phyloP scores from a whole-genome alignment of 345 rosid species.

The Gossypium sturtianum region DNA sequence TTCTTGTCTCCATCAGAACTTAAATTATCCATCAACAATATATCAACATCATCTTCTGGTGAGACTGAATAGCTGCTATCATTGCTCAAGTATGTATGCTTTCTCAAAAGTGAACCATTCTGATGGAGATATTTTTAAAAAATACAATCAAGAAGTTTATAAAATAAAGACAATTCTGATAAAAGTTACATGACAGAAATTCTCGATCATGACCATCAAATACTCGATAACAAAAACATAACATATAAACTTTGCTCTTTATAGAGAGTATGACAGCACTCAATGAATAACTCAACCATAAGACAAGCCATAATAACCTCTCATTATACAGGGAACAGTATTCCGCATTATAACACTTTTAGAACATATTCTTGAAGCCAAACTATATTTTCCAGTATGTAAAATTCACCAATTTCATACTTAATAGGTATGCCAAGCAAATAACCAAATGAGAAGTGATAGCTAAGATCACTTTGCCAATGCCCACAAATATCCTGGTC shows the following conservation, averaged over 20 bases:
- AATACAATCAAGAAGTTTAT: background rate
- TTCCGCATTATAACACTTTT: background rate
- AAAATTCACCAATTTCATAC: background rate
- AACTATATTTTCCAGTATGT: background rate
- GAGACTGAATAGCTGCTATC: slow-evolving; percentile 88
- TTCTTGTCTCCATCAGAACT: slow-evolving; percentile 39
- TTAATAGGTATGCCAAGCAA: background rate
- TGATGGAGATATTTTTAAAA: slow-evolving; percentile 26
- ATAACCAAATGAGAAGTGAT: background rate
- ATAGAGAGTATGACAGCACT: background rate
- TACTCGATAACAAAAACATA: background rate
- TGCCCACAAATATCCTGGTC: background rate
- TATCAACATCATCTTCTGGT: slow-evolving; percentile 77
- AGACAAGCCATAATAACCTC: background rate
- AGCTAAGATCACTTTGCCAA: background rate
- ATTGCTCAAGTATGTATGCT: slow-evolving; percentile 77
- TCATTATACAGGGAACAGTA: background rate
- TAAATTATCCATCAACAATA: slow-evolving; percentile 50
- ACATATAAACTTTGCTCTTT: background rate
- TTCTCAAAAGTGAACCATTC: slow-evolving; percentile 85
- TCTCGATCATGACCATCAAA: background rate
- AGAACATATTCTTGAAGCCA: background rate
- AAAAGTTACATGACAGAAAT: background rate
- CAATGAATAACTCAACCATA: background rate
- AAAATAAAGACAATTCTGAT: slow-evolving; percentile 9